Percentiles rank a stretch among this genome's conserved stretches.
Evolutionary conservation across 2,329 filamentous ascomycete species (phyloP).

Genomic region (Fusarium sp.): DNA sequence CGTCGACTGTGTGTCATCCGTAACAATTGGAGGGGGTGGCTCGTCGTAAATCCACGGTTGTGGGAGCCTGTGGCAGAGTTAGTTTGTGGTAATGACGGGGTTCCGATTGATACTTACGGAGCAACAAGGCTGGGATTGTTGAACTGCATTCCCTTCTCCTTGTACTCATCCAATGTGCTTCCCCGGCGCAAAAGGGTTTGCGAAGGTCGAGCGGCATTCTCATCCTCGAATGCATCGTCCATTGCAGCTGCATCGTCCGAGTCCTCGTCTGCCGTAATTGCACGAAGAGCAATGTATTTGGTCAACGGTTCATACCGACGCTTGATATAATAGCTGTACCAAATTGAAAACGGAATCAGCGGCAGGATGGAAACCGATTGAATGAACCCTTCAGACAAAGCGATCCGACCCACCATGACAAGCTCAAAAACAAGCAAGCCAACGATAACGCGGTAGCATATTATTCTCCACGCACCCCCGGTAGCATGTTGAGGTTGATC

Average conservation of each 20-base stretch:
- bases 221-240: constrained; percentile 54
- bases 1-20: constrained; percentile 45
- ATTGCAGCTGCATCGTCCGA: constrained; percentile 50
- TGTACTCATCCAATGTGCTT: constrained; percentile 77
- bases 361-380: constrained; percentile 80
- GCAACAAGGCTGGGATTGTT: constrained; percentile 79
- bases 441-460: constrained; percentile 89
- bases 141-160: constrained; percentile 76
- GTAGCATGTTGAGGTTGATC: constrained; percentile 95
- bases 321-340: constrained; percentile 87
- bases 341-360: constrained; percentile 81
- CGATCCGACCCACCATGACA: constrained; percentile 88
- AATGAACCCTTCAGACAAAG: constrained; percentile 77
- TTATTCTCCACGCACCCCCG: constrained; percentile 94
- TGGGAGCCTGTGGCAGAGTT: constrained; percentile 63
- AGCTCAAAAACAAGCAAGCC: constrained; percentile 90
- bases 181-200: constrained; percentile 61
- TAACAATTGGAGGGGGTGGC: constrained; percentile 56
- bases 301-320: constrained; percentile 88
- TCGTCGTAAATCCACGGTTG: constrained; percentile 76
- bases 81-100: constrained; percentile 15
- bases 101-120: constrained; percentile 64
- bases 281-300: constrained; percentile 90
- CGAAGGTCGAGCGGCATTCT: constrained; percentile 53
- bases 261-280: constrained; percentile 72